Evolutionary conservation across 2,329 filamentous ascomycete genomes (phyloP), one percentile per base, ranked within the genome.

Genomic region (Ramularia endophylla): DNA sequence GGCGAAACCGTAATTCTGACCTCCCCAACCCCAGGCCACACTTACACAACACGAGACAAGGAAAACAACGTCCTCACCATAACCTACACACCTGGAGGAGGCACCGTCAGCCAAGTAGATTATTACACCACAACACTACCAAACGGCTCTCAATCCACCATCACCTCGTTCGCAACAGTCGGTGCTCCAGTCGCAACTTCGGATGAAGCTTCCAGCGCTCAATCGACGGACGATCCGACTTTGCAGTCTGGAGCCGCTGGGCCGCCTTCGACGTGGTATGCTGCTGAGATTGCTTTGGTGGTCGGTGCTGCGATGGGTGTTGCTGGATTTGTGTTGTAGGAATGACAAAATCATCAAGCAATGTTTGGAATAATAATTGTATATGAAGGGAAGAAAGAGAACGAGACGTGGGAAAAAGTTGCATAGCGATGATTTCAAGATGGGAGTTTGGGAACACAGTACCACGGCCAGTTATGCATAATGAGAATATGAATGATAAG

Each of bases 61-160:
- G 17, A 46, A 6, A 70, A 70, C 17, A 47, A 53, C 27, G 66
- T 66, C 3, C 63, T 72, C 41, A 48, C 69, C 37, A 68, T 70
- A 2, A 73, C 70, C 1, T 71, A 66, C 51, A 71, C 68, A 1
- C 70, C 70, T 3, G 58, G 53, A 34, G 68, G 62, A 33, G 67
- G 63, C 15, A 53, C 47, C 7, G 63, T 72, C 15, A 65, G 57
- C 48, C 58, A 59, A 34, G 46, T 72, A 19, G 58, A 65, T 20
- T 49, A 71, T 13, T 36, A 51, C 28, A 67, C 63, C 4, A 61
- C 59, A 2, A 57, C 51, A 8, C 46, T 63, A 11, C 47, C 62
- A 7, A 55, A 65, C 40, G 64, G 64, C 12, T 43, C 57, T 25
- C 60, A 53, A 3, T 60, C 54, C 27, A 70, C 67, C 1, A 58